A percentile compares a stretch with the other conserved stretches of the same genome.
Conservation (phyloP, 768 basidiomycete genomes). For the Kwoniella shandongensis region DNA sequence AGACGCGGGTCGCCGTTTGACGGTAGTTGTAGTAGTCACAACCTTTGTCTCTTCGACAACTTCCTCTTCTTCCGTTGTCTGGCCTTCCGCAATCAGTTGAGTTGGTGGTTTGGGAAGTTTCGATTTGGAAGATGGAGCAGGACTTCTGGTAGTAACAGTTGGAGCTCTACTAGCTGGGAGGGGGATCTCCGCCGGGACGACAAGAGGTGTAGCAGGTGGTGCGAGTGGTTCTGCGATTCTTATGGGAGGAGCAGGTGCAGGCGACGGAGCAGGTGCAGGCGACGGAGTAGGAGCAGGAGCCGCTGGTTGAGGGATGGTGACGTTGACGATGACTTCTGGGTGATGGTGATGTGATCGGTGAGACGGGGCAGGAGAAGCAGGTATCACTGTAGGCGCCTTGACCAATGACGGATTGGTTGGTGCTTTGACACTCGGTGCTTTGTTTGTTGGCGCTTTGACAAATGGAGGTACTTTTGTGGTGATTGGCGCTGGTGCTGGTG, state of each 20-base stretch:
- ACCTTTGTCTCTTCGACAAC: constrained; percentile 30
- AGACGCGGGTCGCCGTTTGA: constrained; percentile 14
- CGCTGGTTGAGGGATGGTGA: constrained; percentile 26
- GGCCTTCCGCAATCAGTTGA: too few species aligned
- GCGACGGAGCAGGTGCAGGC: constrained; percentile 7
- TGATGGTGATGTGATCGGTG: constrained; percentile 28
- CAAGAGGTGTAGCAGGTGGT: constrained; percentile 9
- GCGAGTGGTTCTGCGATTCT: neutral
- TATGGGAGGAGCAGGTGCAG: constrained; percentile 9
- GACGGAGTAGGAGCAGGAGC: constrained; percentile 14
- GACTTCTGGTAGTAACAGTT: constrained; percentile 7
- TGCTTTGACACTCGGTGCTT: constrained; percentile 14
- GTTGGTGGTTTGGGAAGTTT: too few species aligned
- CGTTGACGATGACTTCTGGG: constrained; percentile 39
- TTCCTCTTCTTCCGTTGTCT: constrained; percentile 8
- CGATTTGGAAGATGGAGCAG: constrained; percentile 6
- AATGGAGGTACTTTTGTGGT: neutral
- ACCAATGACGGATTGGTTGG: constrained; percentile 5
- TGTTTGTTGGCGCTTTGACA: constrained; percentile 7
- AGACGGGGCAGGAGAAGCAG: constrained; percentile 13
- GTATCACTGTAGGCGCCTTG: neutral
- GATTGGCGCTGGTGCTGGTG: constrained; percentile 6
- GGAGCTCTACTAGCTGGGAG: constrained; percentile 11
- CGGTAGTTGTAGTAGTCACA: constrained; percentile 23
- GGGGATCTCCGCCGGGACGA: constrained; percentile 11